Evolutionary conservation across 2,329 filamentous ascomycete species (phyloP), one percentile per base, ranked within the genome.

Genomic region (Aspergillus bombycis): DNA sequence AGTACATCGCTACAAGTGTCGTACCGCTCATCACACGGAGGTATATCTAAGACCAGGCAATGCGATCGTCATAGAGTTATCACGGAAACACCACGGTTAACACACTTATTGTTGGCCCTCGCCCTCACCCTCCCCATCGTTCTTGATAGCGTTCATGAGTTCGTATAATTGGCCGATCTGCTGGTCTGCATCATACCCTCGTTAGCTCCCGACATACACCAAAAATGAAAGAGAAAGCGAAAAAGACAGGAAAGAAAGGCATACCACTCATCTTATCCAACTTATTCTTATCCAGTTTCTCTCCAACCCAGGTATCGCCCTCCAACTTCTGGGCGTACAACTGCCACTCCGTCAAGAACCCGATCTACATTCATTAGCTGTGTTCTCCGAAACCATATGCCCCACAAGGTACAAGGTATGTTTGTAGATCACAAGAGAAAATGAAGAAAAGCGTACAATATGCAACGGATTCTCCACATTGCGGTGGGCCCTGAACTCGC

Each of bases 271-370:
- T 92, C 79, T 97, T 97, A 65, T 93, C 89, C 61, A 98, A 83
- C 79, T 97, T 97, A 0, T 81, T 83, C 70, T 88, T 87, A 67
- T 98, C 94, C 76, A 98, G 84, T 76, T 90, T 94, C 67, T 92
- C 92, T 1, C 90, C 94, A 64, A 86, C 84, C 95, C 95, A 98
- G 0, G 85, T 78, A 59, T 96, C 90, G 0, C 94, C 94, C 74
- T 98, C 94, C 19, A 99, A 81, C 75, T 93, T 89, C 76, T 99
- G 94, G 2, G 93, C 94, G 75, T 98, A 99, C 58, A 92, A 81
- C 78, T 99, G 95, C 94, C 94, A 99, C 78, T 98, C 94, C 0
- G 92, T 94, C 70, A 99, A 84, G 78, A 99, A 99, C 1, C 94
- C 95, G 71, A 98, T 93, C 93, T 96, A 68, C 10, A 52, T 11